Conservation (phyloP, 805 yeast genomes). For the Scheffersomyces amazonensis region DNA sequence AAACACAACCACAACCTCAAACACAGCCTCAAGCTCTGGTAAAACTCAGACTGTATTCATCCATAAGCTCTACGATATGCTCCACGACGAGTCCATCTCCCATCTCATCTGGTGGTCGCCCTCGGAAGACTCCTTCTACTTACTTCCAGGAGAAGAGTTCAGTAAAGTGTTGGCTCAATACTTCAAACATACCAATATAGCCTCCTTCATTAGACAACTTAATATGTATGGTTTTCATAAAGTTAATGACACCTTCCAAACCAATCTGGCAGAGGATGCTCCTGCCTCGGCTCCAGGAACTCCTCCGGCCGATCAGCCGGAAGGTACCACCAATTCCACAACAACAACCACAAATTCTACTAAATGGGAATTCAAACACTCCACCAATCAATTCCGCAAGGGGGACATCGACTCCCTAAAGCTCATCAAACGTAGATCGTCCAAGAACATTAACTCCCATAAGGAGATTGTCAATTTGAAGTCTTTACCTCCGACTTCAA, state of each 20-base stretch:
- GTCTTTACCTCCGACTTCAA: slow-evolving; percentile 14
- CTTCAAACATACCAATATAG: slow-evolving; percentile 45
- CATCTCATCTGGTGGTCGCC: slow-evolving; percentile 88
- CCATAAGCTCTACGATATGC: slow-evolving; percentile 87
- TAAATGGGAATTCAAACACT: slow-evolving; percentile 87
- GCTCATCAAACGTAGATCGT: slow-evolving; percentile 74
- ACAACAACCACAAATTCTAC: slow-evolving; percentile 2
- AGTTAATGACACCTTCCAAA: slow-evolving; percentile 38
- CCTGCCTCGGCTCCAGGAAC: slow-evolving; percentile 1
- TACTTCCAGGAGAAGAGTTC: slow-evolving; percentile 86
- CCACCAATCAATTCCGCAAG: slow-evolving; percentile 71
- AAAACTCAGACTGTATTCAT: slow-evolving; percentile 58
- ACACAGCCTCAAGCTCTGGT: slow-evolving; percentile 13
- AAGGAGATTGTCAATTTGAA: slow-evolving; percentile 38
- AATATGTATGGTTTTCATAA: slow-evolving; percentile 48
- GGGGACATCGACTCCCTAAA: slow-evolving; percentile 77
- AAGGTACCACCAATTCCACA: slow-evolving; percentile 1
- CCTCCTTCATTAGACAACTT: slow-evolving; percentile 40
- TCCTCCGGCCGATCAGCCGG: too few species aligned
- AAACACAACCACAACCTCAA: neutral
- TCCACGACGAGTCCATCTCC: slow-evolving; percentile 68
- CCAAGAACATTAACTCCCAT: slow-evolving; percentile 34
- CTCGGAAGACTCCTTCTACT: slow-evolving; percentile 66
- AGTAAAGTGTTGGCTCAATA: slow-evolving; percentile 65
- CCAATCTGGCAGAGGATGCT: slow-evolving; percentile 7